Conservation (phyloP, 495 filamentous ascomycete genomes). For the Penicillium manginii region DNA sequence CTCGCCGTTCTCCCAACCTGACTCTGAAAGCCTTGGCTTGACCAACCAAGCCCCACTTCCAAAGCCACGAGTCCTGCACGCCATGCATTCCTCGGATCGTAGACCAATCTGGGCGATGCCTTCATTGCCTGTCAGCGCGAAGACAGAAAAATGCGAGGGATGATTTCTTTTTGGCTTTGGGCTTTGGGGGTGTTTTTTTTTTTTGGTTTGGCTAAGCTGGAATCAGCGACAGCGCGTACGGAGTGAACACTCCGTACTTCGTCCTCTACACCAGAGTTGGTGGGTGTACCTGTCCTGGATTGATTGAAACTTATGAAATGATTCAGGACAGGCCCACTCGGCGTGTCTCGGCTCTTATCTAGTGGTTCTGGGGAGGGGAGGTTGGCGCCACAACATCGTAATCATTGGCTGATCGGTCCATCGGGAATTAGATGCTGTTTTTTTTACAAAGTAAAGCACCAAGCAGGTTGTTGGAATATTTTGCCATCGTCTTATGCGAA, state of each 20-base stretch:
- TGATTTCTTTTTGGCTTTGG: no score
- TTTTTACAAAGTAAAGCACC: not conserved
- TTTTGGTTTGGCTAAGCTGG: conserved; percentile 1
- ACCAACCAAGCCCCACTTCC: conserved; percentile 2
- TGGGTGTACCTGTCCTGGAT: not conserved
- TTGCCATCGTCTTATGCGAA: conserved; percentile 1
- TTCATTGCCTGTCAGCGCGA: not conserved
- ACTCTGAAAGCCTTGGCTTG: not conserved
- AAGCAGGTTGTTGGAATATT: not conserved
- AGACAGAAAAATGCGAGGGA: not conserved
- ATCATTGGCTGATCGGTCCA: not conserved
- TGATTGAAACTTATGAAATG: not conserved
- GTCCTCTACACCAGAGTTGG: not conserved
- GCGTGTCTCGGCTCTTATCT: conserved; percentile 2
- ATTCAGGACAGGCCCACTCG: not conserved
- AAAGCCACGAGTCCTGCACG: conserved; percentile 30
- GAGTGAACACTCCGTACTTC: no score
- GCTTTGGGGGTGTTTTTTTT: not conserved
- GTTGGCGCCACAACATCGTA: not conserved
- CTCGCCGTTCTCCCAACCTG: not conserved
- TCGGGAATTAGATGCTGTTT: not conserved
- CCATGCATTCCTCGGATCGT: conserved; percentile 23
- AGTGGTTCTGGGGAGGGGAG: not conserved
- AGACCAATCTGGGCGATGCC: conserved; percentile 6
- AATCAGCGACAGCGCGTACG: not conserved